phyloP scores from a whole-genome alignment of 345 rosid species.

The Citrus inodora region DNA sequence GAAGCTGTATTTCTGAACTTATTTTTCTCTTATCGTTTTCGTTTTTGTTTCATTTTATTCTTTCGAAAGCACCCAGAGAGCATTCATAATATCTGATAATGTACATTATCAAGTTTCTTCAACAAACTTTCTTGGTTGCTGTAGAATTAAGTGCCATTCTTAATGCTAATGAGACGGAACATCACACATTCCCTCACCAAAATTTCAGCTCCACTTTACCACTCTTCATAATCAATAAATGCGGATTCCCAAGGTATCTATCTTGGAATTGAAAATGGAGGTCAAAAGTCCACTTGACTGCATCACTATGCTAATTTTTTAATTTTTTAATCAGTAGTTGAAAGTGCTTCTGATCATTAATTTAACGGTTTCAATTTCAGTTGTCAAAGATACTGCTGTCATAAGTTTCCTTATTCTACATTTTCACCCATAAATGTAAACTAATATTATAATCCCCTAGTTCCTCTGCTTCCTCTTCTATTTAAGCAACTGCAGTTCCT shows the following conservation, averaged over 20 bases:
- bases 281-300: conserved; percentile 18
- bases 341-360: background rate
- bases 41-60: too few species aligned
- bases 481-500: conserved; percentile 21
- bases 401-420: background rate
- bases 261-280: conserved; percentile 7
- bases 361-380: conserved; percentile 22
- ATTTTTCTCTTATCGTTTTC: too few species aligned
- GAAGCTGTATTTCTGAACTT: too few species aligned
- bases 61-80: too few species aligned
- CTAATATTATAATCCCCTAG: conserved; percentile 1
- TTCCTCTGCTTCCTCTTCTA: conserved; percentile 19
- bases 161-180: background rate
- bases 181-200: conserved; percentile 8
- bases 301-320: background rate
- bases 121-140: too few species aligned
- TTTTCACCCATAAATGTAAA: background rate
- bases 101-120: too few species aligned
- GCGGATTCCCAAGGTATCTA: conserved; percentile 13
- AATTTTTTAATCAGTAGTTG: background rate
- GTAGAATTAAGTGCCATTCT: background rate
- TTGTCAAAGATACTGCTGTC: conserved; percentile 13
- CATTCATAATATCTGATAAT: too few species aligned
- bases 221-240: background rate
- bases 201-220: conserved; percentile 10